These are phyloP conservation scores for Sclerotinia glacialis DNA, from an alignment of 2,329 filamentous ascomycete species.

Conservation along the genomic window DNA sequence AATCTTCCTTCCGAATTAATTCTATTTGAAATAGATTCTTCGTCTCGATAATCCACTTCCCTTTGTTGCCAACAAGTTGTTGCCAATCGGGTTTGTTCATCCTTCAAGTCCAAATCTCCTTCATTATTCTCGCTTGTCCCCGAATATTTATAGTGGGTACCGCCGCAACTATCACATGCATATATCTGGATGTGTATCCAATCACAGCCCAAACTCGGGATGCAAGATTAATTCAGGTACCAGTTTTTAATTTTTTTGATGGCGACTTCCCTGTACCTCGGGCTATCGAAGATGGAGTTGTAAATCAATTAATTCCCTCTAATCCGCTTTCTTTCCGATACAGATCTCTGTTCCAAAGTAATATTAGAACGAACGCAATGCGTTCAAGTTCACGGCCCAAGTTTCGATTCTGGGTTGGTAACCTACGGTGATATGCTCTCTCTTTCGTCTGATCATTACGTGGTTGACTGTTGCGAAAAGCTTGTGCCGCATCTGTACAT, in stretches of 20 bases:
- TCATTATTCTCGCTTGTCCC: conserved; percentile 1
- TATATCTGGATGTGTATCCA: too few relatives aligned
- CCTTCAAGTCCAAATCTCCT: neutral
- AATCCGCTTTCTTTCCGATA: neutral
- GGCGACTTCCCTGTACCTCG: neutral
- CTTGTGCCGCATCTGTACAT: neutral
- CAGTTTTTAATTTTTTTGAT: neutral
- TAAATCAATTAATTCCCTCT: neutral
- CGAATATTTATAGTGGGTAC: neutral
- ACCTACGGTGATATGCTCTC: neutral
- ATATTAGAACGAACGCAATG: neutral
- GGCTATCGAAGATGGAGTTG: neutral
- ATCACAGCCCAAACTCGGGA: neutral
- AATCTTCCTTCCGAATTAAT: too few relatives aligned
- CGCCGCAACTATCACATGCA: too few relatives aligned
- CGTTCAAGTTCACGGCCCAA: neutral
- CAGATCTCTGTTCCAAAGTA: too few relatives aligned
- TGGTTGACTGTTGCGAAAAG: neutral
- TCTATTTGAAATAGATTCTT: too few relatives aligned
- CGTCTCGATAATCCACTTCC: too few relatives aligned
- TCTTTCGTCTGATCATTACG: neutral
- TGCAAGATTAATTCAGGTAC: neutral
- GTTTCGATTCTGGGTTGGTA: neutral
- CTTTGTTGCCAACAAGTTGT: too few relatives aligned
- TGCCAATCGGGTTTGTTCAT: neutral